Base-by-base conservation (phyloP, 2,329 filamentous ascomycete genomes). In the Fusarium phyllophilum region DNA sequence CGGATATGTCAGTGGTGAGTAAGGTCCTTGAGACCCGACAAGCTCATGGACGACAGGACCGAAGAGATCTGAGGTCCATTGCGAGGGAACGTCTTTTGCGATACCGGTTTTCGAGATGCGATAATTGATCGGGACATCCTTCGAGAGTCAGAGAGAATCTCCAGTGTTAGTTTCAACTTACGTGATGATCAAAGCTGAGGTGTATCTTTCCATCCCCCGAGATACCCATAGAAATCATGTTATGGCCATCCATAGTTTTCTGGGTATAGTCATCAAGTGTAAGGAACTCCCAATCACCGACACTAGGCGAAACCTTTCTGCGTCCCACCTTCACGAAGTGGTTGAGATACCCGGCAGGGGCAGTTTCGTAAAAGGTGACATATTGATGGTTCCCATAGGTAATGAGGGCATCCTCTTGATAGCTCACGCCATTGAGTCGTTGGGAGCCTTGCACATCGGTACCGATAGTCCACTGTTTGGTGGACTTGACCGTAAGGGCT, bases 201-300 rank as follows among this genome's bases (percentile, higher is more conserved):
- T 74, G 72, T 10, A 74, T 74, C 15, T 69, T 74, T 2, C 72
- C 72, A 31, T 74, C 72, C 0, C 68, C 72, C 11, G 72, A 74
- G 20, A 74, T 75, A 1, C 72, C 72, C 72, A 74, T 74, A 2
- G 72, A 74, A 1, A 74, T 74, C 72, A 74, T 75, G 3, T 74
- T 74, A 1, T 74, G 72, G 1, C 72, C 72, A 13, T 74, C 72
- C 68, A 74, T 75, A 1, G 72, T 75, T 18, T 60, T 75, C 22
- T 74, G 72, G 0, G 48, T 72, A 9, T 74, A 74, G 2, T 75
- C 72, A 10, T 62, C 45, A 1, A 74, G 38, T 0, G 72, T 58
- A 13, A 74, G 41, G 6, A 75, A 75, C 5, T 74, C 42, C 72
- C 72, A 74, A 9, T 72, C 29, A 0, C 20, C 20, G 3, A 74